Percentiles rank a stretch among this genome's conserved stretches.
Evolutionary conservation across 345 rosid genomes (phyloP).

Genomic region (Sonneratia alba): DNA sequence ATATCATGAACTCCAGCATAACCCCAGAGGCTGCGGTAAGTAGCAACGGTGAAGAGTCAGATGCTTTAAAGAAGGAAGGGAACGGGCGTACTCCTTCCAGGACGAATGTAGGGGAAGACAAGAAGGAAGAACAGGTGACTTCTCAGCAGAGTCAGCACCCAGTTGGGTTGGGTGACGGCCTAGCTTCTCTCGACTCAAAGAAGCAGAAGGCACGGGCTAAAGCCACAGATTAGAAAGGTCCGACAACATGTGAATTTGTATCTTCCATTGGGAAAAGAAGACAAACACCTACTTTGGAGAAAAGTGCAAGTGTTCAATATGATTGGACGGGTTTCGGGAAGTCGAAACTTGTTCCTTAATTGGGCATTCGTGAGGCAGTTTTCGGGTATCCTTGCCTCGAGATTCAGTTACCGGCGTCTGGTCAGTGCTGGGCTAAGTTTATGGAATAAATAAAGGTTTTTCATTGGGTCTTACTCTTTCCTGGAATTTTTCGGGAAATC

Average conservation of each 20-base stretch:
- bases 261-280: neutral
- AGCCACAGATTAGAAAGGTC: conserved; percentile 22
- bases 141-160: conserved; percentile 42
- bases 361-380: neutral
- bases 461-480: neutral
- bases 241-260: neutral
- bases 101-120: conserved; percentile 21
- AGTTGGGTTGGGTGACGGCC: conserved; percentile 74
- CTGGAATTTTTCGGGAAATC: too few species aligned
- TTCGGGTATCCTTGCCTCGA: neutral
- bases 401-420: neutral
- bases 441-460: neutral
- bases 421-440: neutral
- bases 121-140: conserved; percentile 25
- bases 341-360: neutral
- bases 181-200: conserved; percentile 62
- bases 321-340: neutral
- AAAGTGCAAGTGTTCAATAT: neutral
- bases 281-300: neutral
- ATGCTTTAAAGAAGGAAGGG: conserved; percentile 27
- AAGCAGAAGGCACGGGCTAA: conserved; percentile 59
- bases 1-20: conserved; percentile 46
- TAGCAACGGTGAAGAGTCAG: conserved; percentile 24
- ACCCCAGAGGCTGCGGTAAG: conserved; percentile 26
- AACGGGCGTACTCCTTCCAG: conserved; percentile 31